Percentiles rank a stretch among this genome's conserved stretches.
These are phyloP conservation scores for Rhamnella rubrinervis DNA, from an alignment of 331 rosid genomes.

Conservation along the genomic window DNA sequence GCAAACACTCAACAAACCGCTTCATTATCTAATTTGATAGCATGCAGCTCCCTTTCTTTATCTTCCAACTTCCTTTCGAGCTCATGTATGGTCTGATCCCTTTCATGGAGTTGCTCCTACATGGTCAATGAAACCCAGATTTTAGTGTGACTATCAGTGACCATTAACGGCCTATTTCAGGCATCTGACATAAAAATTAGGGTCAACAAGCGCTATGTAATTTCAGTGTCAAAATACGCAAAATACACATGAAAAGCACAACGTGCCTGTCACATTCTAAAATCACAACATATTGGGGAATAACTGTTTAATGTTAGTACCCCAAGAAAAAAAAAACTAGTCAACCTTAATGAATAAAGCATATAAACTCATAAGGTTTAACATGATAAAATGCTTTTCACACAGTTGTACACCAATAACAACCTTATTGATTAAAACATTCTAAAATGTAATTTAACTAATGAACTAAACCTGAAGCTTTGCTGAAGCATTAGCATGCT, in stretches of 20 bases:
- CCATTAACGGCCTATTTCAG: not conserved
- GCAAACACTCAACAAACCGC: conserved; percentile 55
- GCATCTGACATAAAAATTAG: not conserved
- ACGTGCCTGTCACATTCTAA: not conserved
- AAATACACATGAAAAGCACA: too few relatives aligned
- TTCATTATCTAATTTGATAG: conserved; percentile 83
- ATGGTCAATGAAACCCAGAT: conserved; percentile 32
- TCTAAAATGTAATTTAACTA: not conserved
- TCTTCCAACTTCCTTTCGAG: conserved; percentile 86
- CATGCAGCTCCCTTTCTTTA: conserved; percentile 81
- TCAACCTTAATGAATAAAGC: too few relatives aligned
- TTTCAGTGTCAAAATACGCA: not conserved
- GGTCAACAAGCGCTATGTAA: not conserved
- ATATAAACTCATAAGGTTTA: too few relatives aligned
- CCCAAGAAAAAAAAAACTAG: too few relatives aligned
- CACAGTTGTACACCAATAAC: too few relatives aligned
- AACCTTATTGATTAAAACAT: not conserved
- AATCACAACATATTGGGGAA: conserved; percentile 16
- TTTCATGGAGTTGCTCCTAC: conserved; percentile 79
- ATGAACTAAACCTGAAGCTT: conserved; percentile 64
- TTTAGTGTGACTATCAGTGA: conserved; percentile 17
- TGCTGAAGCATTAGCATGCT: conserved; percentile 57
- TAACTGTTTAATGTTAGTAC: not conserved
- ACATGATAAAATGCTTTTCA: too few relatives aligned
- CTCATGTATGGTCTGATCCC: conserved; percentile 66